Base-by-base conservation (phyloP, 768 basidiomycete species). In the Ramaria sp. region DNA sequence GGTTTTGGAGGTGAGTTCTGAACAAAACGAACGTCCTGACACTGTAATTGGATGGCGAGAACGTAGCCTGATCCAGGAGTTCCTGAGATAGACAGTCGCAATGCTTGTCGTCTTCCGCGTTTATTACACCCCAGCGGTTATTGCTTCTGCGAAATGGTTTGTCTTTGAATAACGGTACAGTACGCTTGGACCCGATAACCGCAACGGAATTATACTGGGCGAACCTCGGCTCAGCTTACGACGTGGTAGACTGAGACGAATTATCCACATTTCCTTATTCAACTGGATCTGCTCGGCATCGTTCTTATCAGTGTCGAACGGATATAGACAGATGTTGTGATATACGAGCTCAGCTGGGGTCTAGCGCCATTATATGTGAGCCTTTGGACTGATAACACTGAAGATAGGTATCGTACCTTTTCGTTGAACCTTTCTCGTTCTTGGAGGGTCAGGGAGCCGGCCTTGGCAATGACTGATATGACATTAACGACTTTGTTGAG, bases 391-490 rank as follows among this genome's bases (percentile, higher is more conserved):
- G 42, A 46, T 50, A 15, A 3, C 27, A 12, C 13, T 11, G 17
- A 20, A 38, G 43, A 24, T 22, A 33, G 13, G 27, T 20, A 27
- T 17, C 5, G 64, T 76, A 91, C 91, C 77, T 91, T 88, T 65
- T 81, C 75, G 79, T 98, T 99, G 82, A 99, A 99, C 47, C 76
- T 76, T 56, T 86, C 87, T 63, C 91, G 77, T 78, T 99, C 95
- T 62, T 96, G 94, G 58, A 90, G 69, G 1, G 94, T 97, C 75
- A 99, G 77, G 62, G 84, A 86, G 71, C 98, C 95, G 33, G 89
- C 80, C 79, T 99, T 99, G 63, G 96, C 95, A 65, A 99, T 97
- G 59, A 99, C 88, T n/a, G 95, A 96, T 6, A 99, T 93, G 53
- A 99, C 95, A 64, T 99, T 98, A 71, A 97, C 96, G 43, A 98